phyloP scores from a whole-genome alignment of 331 rosid species.

The Spiraea crenata region DNA sequence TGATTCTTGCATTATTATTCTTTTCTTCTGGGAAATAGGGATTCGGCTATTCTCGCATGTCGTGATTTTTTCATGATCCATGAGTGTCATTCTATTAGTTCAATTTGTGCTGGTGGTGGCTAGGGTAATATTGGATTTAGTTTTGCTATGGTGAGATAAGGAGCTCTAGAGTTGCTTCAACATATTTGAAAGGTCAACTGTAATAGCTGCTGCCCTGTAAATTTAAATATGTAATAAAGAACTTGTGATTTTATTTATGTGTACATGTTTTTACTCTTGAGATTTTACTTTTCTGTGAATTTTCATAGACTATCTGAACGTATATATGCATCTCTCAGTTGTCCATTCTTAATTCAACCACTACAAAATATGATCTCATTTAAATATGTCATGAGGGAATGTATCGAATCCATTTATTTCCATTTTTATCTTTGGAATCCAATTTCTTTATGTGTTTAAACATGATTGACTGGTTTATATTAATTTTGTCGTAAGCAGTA shows the following conservation, averaged over 20 bases:
- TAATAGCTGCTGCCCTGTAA: background rate
- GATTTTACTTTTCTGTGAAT: background rate
- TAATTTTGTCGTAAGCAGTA: no score
- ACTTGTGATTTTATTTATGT: background rate
- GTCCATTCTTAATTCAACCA: no score
- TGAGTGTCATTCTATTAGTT: background rate
- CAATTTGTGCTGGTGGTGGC: background rate
- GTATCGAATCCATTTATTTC: no score
- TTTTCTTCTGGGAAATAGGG: conserved; percentile 5
- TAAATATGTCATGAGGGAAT: no score
- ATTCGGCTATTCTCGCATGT: background rate
- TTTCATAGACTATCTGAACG: no score
- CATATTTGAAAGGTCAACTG: background rate
- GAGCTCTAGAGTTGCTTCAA: background rate
- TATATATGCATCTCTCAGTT: no score
- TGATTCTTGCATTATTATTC: conserved; percentile 2
- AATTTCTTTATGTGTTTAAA: no score
- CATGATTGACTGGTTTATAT: no score
- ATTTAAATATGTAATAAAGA: conserved; percentile 4
- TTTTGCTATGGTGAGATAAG: background rate
- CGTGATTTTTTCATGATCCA: background rate
- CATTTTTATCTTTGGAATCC: no score
- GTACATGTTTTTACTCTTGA: background rate
- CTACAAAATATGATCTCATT: no score
- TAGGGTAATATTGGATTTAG: background rate